Base-by-base conservation (phyloP, 2,329 filamentous ascomycete species). In the Zelopaecilomyces penicillatus region DNA sequence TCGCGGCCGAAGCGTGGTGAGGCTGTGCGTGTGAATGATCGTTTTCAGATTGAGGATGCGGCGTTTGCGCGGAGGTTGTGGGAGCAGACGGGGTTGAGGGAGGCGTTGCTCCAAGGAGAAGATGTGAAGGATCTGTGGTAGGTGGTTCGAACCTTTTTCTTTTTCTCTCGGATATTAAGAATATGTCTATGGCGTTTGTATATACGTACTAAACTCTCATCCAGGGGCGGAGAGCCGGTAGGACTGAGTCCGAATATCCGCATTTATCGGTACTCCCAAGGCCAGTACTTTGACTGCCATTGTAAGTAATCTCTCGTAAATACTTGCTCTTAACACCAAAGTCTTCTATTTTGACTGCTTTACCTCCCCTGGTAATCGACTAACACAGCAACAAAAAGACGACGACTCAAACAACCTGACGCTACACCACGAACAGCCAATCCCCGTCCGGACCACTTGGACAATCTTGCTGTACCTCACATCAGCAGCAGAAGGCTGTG, bases 211-310 rank as follows among this genome's bases (percentile, higher is more conserved):
- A 19, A 19, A 19, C 19, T 19, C 28, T 19, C 37, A 34, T 35
- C 71, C 39, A 95, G 88, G 87, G 88, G 86, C 46, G 89, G 89
- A 29, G 76, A 88, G 41, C 80, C 87, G 1, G 67, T 94, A n/a
- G 89, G 89, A 0, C 66, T 96, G 48, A 95, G 88, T 63, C 80
- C 87, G 6, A 94, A 94, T 53, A 94, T 96, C 44, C 76, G 91
- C 31, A 79, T 96, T 30, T 96, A 96, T 66, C 78, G 90, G 26
- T 96, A 96, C 64, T 78, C 75, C 1, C 78, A 83, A 52, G 87
- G 87, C 0, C 89, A 96, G 60, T 95, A 90, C 62, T 96, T 96
- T 61, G 89, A 89, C 58, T 83, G 87, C 56, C 91, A 96, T 62
- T 96, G 87, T 91, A 76, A 56, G 83, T 56, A 12, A 39, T 10